Evolutionary conservation across 108 stramenopile genomes (phyloP), one percentile per base, ranked within the genome.

Genomic region (Chaetoceros tenuissimus): DNA sequence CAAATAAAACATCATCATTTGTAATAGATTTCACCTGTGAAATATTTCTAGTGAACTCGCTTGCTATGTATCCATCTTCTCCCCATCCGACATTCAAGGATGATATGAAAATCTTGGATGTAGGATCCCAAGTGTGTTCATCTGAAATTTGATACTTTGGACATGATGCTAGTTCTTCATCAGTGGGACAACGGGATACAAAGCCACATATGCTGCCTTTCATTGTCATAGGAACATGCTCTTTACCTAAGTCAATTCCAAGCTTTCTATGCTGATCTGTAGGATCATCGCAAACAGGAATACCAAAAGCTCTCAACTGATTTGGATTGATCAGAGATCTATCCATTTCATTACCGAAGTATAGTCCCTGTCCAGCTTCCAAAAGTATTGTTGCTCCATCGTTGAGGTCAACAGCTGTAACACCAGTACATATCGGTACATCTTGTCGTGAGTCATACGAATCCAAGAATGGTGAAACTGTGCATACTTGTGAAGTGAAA

Each of bases 291-390:
- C 49, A 25, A 17, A 59, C 60, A 23, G 50, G n/a, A 8, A 24
- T 8, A 8, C 30, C 57, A 43, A 44, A 28, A 23, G 34, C 31
- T 57, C 57, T 5, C 56, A 65, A 48, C 24, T 63, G 56, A 26
- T 65, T 65, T 21, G 56, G 56, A 44, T 65, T 65, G 21, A 55
- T 23, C 23, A 65, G 57, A 17, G 17, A 28, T 5, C 50, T 8
- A 3, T 23, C 46, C 22, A 10, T 40, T 40, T 10, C 13, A 40
- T 13, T 40, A 13, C 34, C 34, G 13, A 40, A 40, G 34, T 40
- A 40, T 5, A 40, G 34, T 13, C 34, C 34, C 13, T 40, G 34
- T 13, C 34, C 34, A 10, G 34, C 34, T 40, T 40, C 34, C 13
- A 40, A 13, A 5, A 40, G 13, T 5, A 40, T 13, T 13, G 34